Evolutionary conservation across 179 eudicot genomes (phyloP).

Genomic region (Beta corolliflora): DNA sequence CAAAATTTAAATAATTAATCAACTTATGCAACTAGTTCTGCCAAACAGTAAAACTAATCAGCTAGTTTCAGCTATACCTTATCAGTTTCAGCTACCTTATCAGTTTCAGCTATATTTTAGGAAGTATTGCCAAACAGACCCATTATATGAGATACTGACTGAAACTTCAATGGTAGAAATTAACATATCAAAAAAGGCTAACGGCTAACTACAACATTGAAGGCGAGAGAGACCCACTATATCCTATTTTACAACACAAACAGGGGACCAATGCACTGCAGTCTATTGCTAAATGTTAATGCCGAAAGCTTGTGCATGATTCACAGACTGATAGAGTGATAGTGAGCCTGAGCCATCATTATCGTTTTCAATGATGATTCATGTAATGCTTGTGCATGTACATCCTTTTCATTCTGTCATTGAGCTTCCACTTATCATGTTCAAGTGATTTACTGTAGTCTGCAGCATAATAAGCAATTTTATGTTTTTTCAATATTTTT

Average conservation of each 20-base stretch:
- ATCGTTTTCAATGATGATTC: background rate
- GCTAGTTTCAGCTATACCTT: no score
- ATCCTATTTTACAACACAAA: background rate
- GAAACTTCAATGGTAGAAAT: background rate
- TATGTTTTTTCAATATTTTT: no score
- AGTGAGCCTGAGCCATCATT: background rate
- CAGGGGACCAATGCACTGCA: slow-evolving; percentile 9
- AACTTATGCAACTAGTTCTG: no score
- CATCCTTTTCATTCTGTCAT: background rate
- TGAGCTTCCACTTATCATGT: background rate
- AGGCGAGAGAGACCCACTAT: background rate
- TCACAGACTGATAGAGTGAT: slow-evolving; percentile 1
- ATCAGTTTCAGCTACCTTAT: no score
- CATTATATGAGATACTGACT: background rate
- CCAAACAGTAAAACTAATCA: no score
- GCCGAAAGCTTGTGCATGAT: no score
- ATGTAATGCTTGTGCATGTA: slow-evolving; percentile 11
- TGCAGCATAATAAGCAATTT: background rate
- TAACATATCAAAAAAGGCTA: background rate
- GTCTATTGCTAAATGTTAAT: no score
- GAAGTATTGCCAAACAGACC: no score
- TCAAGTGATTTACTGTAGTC: background rate
- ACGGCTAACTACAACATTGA: background rate
- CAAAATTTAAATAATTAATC: no score
- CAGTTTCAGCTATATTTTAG: no score